Percentiles rank a stretch among this genome's conserved stretches.
phyloP scores from a whole-genome alignment of 2,329 filamentous ascomycete species.

The Claviceps pazoutovae region DNA sequence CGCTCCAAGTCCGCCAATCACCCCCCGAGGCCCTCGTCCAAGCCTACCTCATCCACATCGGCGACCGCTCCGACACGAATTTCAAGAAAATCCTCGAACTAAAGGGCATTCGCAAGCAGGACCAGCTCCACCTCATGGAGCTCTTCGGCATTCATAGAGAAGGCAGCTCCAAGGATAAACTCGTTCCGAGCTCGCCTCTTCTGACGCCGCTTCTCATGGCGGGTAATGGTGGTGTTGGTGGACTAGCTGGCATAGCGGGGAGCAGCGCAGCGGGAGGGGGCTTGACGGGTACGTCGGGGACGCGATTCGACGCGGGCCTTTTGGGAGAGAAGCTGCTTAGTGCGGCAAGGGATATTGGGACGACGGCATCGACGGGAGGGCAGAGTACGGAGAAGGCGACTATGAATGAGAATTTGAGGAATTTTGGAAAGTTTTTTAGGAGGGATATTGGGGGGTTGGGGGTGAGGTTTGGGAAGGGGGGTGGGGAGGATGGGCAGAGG shows the following conservation, averaged over 20 bases:
- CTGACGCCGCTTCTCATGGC: conserved; percentile 50
- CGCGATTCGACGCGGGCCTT: conserved; percentile 65
- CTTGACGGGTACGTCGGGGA: conserved; percentile 22
- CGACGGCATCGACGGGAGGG: conserved; percentile 31
- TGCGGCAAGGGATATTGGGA: conserved; percentile 74
- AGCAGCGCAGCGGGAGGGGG: conserved; percentile 31
- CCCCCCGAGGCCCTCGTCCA: conserved; percentile 91
- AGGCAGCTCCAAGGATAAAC: conserved; percentile 53
- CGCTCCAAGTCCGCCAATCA: conserved; percentile 80
- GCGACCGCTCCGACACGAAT: conserved; percentile 82
- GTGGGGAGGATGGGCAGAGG: conserved; percentile 20
- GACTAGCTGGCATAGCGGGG: conserved; percentile 18
- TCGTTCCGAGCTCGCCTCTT: conserved; percentile 57
- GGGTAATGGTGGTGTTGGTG: conserved; percentile 10
- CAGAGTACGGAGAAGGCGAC: conserved; percentile 46
- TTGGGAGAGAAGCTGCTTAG: conserved; percentile 81
- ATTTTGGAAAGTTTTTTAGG: conserved; percentile 91
- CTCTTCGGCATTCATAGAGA: conserved; percentile 73
- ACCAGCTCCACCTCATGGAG: conserved; percentile 72
- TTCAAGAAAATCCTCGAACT: conserved; percentile 94
- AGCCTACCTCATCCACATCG: conserved; percentile 94
- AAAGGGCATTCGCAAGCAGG: conserved; percentile 77
- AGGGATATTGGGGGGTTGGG: conserved; percentile 70
- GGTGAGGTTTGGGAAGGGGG: conserved; percentile 54
- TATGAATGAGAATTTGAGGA: conserved; percentile 87